Base-by-base conservation (phyloP, 2,329 filamentous ascomycete genomes). In the Talaromyces verruculosus region DNA sequence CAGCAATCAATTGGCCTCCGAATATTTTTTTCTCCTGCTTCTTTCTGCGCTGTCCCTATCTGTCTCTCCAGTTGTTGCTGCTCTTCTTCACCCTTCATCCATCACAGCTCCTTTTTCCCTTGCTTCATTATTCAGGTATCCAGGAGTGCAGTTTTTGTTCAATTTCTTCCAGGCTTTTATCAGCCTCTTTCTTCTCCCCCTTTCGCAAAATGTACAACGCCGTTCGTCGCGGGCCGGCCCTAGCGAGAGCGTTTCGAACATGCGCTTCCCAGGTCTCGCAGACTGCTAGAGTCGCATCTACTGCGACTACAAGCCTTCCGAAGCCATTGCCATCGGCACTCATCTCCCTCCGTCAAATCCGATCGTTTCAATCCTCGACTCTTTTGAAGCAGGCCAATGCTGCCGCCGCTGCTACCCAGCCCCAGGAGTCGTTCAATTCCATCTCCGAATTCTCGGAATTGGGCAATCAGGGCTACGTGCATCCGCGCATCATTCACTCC, bases 401-500 rank as follows among this genome's bases (percentile, higher is more conserved):
- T 28, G 71, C 72, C 7, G 69, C 72, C 35, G 72, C 69, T 35
- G 68, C 71, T 47, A 63, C 71, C 30, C 67, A 67, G 41, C 59
- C 65, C 22, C 68, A 69, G 58, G 70, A 69, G 5, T 53, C 63
- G 2, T 67, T 65, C 60, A 57, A 68, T 61, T 58, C 74, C 11
- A 72, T 79, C 68, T 76, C 77, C 13, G 72, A 73, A 30, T 83
- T 82, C 66, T 67, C 72, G 17, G 77, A 82, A 51, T 70, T 83
- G 59, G 73, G 70, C 35, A 69, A 73, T 1, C 69, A 75, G 33
- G 74, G 74, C 2, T 67, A 83, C 57, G 85, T 96, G 49, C 83
- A 93, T 73, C 74, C 79, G 28, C 86, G 83, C 67, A 79, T 97
- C 61, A 83, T 96, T 68, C 74, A 83, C 3, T 85, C 89, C 30